A percentile compares a stretch with the other conserved stretches of the same genome.
These are phyloP conservation scores for Citrus hindsii DNA, from an alignment of 345 rosid genomes.

Conservation along the genomic window DNA sequence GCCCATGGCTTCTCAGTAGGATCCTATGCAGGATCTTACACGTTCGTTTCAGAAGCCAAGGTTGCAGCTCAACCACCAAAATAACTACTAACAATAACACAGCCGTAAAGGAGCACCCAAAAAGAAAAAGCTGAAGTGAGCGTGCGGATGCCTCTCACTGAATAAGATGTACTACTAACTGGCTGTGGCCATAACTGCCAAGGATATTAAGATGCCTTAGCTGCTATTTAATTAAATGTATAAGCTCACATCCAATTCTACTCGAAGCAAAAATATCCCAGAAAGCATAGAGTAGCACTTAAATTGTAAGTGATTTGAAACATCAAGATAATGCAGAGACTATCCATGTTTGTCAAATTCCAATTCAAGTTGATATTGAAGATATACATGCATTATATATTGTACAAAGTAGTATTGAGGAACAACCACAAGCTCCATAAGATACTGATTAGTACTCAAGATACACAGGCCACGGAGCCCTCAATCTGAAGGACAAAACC, in stretches of 20 bases:
- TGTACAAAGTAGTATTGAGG: not conserved
- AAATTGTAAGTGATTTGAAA: not conserved
- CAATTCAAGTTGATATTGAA: not conserved
- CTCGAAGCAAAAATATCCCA: not conserved
- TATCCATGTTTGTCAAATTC: not conserved
- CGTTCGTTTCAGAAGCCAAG: not conserved
- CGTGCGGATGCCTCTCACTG: not conserved
- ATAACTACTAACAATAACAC: not conserved
- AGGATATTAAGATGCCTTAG: not conserved
- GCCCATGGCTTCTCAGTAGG: not conserved
- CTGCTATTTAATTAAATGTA: not conserved
- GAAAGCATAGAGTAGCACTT: no score
- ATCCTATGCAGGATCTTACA: conserved; percentile 6
- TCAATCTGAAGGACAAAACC: no score
- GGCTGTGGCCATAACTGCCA: not conserved
- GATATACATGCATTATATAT: not conserved
- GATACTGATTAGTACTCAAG: not conserved
- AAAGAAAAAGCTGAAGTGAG: not conserved
- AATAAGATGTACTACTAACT: not conserved
- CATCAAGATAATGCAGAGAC: not conserved
- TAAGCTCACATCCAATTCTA: not conserved
- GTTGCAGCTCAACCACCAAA: not conserved
- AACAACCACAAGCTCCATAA: not conserved
- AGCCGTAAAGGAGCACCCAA: not conserved
- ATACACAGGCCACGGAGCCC: not conserved